Evolutionary conservation across 2,329 filamentous ascomycete species (phyloP), one percentile per base, ranked within the genome.

Genomic region (Epichloe coenophiala): DNA sequence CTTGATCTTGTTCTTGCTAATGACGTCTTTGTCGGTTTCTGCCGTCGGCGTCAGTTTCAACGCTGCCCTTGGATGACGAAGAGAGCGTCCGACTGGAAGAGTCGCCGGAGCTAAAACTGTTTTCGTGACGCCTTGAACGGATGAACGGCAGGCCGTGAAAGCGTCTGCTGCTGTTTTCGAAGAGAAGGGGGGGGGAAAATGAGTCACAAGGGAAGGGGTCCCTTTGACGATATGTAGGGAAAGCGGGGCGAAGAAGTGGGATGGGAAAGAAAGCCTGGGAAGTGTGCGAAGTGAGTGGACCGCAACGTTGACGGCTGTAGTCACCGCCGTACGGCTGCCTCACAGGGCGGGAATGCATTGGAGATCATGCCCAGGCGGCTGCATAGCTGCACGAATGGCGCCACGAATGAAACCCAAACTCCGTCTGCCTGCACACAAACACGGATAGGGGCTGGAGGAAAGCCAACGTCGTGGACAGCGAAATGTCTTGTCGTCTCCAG

Each of bases 101-200:
- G 45, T 51, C 46, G 45, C 47, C 37, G 11, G 48, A 51, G 50
- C 52, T 50, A 52, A 43, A 37, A 45, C 45, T 53, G 36, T 44
- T 45, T 31, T 31, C 27, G 31, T 48, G 31, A 41, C 51, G 53
- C 41, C 41, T 38, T 36, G 51, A 45, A 38, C 36, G 47, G 39
- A 51, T 49, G 38, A 53, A 50, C 7, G 50, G 19, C n/a, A 52
- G 47, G 36, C 46, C 45, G 47, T 47, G 42, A 35, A 52, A 53
- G 48, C 51, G 44, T 37, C 39, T 48, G 49, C 33, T 52, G 50
- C 36, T 49, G 27, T 51, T 40, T 31, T 38, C 15, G 40, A 40
- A 11, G 15, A 36, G 31, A 15, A 46, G 47, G 40, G 44, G n/a
- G 39, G n/a, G 47, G 13, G 23, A 19, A 40, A 47, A 43, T 42